Base-by-base conservation (phyloP, 2,329 filamentous ascomycete species). In the Kalmusia sp. region DNA sequence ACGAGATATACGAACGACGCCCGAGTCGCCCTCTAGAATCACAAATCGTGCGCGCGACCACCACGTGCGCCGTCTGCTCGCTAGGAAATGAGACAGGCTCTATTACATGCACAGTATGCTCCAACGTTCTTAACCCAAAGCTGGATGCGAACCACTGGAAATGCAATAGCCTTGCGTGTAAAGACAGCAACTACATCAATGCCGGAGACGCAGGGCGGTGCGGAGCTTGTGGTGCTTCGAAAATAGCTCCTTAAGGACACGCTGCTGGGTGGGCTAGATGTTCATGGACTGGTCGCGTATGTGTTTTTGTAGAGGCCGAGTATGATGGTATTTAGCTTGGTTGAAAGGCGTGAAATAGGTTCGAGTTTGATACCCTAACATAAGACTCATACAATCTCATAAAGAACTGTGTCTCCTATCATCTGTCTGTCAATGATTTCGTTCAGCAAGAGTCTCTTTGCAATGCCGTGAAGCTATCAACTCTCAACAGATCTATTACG, bases 141-240 rank as follows among this genome's bases (percentile, higher is more conserved):
- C 80, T 81, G 44, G 79, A 87, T 38, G 75, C 80, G 0, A 74
- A 78, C 15, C 75, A 82, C n/a, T 93, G 91, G 90, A 75, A 74
- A 41, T 93, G 90, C 68, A 71, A 68, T 37, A 84, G 81, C 58
- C 66, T 70, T 3, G 59, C 75, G 2, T 93, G 90, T 68, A 74
- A 73, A 54, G 79, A 75, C 11, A 83, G 80, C 39, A 55, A 64
- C 17, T 93, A 91, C 68, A 66, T 87, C 47, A 93, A 93, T 65
- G 81, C 87, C 9, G 84, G 82, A 1, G 89, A 93, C 70, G 85
- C 81, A 58, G 87, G 86, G 6, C 70, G 86, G 0, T 93, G 90
- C 69, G 89, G 89, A 3, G 73, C 90, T 4, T 93, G 90, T 67
- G 87, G 87, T 14, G 39, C 40, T 14, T 39, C 53, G 11, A 60